Evolutionary conservation across 192 early-diverging fungal genomes (phyloP).

Genomic region (Dispira simplex): DNA sequence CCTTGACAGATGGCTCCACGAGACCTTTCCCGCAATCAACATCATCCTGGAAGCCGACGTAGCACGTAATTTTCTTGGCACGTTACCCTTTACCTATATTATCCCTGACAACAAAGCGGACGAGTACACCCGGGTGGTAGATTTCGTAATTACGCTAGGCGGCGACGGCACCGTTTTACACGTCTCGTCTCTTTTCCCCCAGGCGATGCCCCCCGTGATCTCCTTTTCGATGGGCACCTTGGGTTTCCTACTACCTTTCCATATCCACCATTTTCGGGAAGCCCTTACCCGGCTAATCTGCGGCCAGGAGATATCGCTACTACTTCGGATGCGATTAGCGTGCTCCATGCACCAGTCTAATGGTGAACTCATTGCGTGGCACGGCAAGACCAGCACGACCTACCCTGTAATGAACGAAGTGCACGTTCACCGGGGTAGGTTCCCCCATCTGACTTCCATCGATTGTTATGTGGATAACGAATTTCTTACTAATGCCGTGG

Average conservation of each 20-base stretch:
- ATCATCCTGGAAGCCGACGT: conserved; percentile 54
- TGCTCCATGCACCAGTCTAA: conserved; percentile 40
- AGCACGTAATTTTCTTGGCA: conserved; percentile 30
- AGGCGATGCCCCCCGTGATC: conserved; percentile 67
- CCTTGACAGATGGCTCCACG: conserved; percentile 22
- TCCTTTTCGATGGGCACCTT: conserved; percentile 89
- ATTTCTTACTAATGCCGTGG: conserved; percentile 68
- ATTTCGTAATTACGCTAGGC: conserved; percentile 84
- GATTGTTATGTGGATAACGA: conserved; percentile 70
- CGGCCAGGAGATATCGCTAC: conserved; percentile 36
- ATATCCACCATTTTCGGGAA: conserved; percentile 41
- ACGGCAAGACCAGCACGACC: background rate
- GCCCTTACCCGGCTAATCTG: conserved; percentile 47
- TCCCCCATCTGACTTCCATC: conserved; percentile 66
- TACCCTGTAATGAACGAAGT: conserved; percentile 77
- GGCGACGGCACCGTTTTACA: conserved; percentile 90
- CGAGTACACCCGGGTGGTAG: conserved; percentile 56
- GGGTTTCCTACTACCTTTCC: conserved; percentile 80
- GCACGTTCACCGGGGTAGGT: conserved; percentile 68
- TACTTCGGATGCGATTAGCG: conserved; percentile 64
- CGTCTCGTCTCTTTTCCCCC: conserved; percentile 61
- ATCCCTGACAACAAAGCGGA: conserved; percentile 27
- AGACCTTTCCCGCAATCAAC: conserved; percentile 43
- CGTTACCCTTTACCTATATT: conserved; percentile 35
- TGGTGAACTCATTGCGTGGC: conserved; percentile 26